Percentiles rank a stretch among this genome's conserved stretches.
Conservation (phyloP, 2,329 filamentous ascomycete species). For the Cordyceps javanica region DNA sequence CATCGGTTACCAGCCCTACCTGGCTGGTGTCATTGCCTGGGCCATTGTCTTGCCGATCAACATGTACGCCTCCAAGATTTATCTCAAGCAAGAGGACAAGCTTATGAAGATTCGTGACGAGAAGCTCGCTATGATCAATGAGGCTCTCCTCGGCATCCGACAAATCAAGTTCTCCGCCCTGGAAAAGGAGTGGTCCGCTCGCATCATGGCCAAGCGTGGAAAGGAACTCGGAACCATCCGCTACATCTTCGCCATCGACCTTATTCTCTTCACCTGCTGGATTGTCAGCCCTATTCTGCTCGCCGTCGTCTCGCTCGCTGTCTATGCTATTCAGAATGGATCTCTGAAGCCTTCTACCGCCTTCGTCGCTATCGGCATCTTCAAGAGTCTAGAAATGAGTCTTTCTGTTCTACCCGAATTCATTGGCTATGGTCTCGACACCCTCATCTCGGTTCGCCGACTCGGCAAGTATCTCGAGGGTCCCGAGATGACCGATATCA, state of each 20-base stretch:
- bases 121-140: constrained; percentile 70
- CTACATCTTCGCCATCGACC: constrained; percentile 59
- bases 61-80: constrained; percentile 57
- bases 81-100: constrained; percentile 57
- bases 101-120: constrained; percentile 72
- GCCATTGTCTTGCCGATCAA: constrained; percentile 62
- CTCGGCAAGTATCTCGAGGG: constrained; percentile 66
- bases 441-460: constrained; percentile 64
- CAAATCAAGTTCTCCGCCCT: constrained; percentile 82
- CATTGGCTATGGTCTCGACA: constrained; percentile 64
- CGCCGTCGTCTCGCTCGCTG: constrained; percentile 62
- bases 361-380: constrained; percentile 71
- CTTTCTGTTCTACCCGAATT: constrained; percentile 68
- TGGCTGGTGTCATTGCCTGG: constrained; percentile 60
- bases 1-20: constrained; percentile 64
- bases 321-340: constrained; percentile 60
- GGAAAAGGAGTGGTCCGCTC: constrained; percentile 67
- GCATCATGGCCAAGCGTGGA: constrained; percentile 56
- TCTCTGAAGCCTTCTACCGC: constrained; percentile 64
- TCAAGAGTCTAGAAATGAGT: constrained; percentile 66
- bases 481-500: constrained; percentile 54
- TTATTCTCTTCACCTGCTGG: constrained; percentile 60
- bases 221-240: constrained; percentile 62
- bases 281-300: constrained; percentile 68
- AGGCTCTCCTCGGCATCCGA: constrained; percentile 70